These are phyloP conservation scores for Pluteus cervinus DNA, from an alignment of 768 basidiomycete species.

Conservation along the genomic window DNA sequence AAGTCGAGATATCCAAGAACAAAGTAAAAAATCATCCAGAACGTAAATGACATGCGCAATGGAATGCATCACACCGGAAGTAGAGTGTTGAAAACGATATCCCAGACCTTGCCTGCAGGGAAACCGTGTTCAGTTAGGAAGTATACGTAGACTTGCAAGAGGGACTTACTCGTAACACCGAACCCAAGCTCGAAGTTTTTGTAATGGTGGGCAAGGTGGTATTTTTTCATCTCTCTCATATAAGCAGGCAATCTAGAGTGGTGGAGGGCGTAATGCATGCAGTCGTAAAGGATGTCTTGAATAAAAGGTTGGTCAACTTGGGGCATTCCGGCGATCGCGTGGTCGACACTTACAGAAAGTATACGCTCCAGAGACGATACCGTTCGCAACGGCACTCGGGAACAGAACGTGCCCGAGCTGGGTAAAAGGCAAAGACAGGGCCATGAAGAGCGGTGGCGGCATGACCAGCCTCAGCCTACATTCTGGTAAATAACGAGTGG, in stretches of 20 bases:
- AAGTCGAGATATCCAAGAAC: too few relatives aligned
- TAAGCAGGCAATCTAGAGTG: constrained; percentile 85
- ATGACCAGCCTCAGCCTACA: constrained; percentile 87
- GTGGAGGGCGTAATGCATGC: constrained; percentile 91
- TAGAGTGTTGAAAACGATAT: constrained; percentile 82
- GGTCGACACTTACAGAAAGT: constrained; percentile 54
- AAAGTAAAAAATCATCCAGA: too few relatives aligned
- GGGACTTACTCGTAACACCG: constrained; percentile 79
- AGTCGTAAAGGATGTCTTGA: constrained; percentile 77
- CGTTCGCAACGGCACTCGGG: constrained; percentile 82
- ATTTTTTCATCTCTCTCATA: constrained; percentile 90
- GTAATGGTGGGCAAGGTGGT: constrained; percentile 97
- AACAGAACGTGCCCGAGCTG: constrained; percentile 77
- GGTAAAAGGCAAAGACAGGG: constrained; percentile 82
- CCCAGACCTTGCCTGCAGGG: constrained; percentile 82
- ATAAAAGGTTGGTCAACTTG: constrained; percentile 1
- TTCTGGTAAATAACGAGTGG: neutral
- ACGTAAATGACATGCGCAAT: too few relatives aligned
- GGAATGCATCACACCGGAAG: constrained; percentile 62
- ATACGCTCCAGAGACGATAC: constrained; percentile 82
- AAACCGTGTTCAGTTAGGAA: neutral
- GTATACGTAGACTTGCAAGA: constrained; percentile 3
- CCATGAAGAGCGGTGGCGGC: constrained; percentile 82
- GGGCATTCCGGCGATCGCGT: constrained; percentile 1
- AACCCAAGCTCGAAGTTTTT: constrained; percentile 98